Conservation (phyloP, 2,329 filamentous ascomycete species). For the Cryphonectria japonica region DNA sequence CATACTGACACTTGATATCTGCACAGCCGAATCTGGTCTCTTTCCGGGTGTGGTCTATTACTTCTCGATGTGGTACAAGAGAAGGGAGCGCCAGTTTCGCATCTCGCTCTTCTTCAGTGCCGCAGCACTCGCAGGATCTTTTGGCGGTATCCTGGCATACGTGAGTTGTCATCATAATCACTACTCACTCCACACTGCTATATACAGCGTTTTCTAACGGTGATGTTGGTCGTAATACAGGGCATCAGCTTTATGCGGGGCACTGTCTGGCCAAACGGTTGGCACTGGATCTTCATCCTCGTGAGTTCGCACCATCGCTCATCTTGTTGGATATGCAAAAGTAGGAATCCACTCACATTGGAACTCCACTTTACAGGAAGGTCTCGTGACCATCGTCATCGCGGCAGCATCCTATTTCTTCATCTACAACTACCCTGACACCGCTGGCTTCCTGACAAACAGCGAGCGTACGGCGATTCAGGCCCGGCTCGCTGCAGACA, state of each 20-base stretch:
- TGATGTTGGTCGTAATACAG: conserved; percentile 34
- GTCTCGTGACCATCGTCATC: conserved; percentile 58
- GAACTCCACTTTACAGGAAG: conserved; percentile 46
- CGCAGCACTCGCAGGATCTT: conserved; percentile 58
- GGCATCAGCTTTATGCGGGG: conserved; percentile 59
- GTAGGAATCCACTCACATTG: not conserved
- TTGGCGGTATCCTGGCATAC: conserved; percentile 60
- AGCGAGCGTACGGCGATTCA: conserved; percentile 62
- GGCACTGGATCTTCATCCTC: conserved; percentile 65
- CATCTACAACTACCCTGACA: conserved; percentile 68
- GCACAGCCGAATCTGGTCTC: conserved; percentile 56
- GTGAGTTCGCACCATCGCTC: conserved; percentile 39
- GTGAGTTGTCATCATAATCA: conserved; percentile 38
- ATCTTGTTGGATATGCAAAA: not conserved
- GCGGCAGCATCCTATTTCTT: conserved; percentile 58
- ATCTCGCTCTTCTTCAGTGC: conserved; percentile 61
- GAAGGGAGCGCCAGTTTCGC: conserved; percentile 57
- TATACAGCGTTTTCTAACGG: not conserved
- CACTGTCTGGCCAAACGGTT: conserved; percentile 55
- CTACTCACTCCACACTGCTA: not conserved
- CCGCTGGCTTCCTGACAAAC: conserved; percentile 59
- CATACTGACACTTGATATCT: not conserved
- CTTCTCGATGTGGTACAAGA: conserved; percentile 60
- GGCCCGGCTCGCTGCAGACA: conserved; percentile 67
- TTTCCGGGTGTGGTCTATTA: conserved; percentile 57